phyloP scores from a whole-genome alignment of 495 filamentous ascomycete genomes.

The Aspergillus conjunctus region DNA sequence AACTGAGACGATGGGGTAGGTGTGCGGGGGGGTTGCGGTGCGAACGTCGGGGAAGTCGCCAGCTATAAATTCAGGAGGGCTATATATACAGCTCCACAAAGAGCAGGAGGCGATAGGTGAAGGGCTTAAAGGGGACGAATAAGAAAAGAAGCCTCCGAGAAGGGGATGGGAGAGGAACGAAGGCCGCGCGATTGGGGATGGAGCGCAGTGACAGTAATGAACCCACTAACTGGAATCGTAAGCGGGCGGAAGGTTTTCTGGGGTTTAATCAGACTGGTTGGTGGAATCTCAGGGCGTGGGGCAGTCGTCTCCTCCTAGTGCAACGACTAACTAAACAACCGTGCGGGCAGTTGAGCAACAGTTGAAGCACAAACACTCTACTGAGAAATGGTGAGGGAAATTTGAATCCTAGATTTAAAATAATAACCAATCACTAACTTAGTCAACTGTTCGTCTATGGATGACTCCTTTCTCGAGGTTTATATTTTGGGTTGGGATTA shows the following conservation, averaged over 20 bases:
- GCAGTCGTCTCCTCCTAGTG: conserved; percentile 9
- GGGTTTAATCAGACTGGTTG: conserved; percentile 18
- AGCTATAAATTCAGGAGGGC: background rate
- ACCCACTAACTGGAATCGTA: background rate
- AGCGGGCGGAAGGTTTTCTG: conserved; percentile 21
- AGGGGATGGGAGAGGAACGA: conserved; percentile 5
- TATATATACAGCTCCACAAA: background rate
- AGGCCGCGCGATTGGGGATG: background rate
- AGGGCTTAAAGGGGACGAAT: background rate
- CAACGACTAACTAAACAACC: background rate
- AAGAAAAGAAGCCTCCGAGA: background rate
- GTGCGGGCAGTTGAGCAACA: conserved; percentile 1
- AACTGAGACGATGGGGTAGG: background rate
- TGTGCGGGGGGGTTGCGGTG: background rate
- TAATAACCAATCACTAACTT: background rate
- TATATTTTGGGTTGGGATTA: too few species aligned
- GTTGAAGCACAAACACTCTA: background rate
- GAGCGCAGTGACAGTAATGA: background rate
- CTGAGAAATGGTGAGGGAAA: background rate
- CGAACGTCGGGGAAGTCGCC: background rate
- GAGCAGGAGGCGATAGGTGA: background rate
- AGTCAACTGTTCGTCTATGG: too few species aligned
- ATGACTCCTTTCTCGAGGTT: too few species aligned
- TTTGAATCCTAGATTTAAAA: background rate
- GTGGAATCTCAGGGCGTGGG: conserved; percentile 19